Percentiles rank a stretch among this genome's conserved stretches.
Conservation (phyloP, 1,284 basidiomycete genomes). For the Trichosporon coremiiforme region DNA sequence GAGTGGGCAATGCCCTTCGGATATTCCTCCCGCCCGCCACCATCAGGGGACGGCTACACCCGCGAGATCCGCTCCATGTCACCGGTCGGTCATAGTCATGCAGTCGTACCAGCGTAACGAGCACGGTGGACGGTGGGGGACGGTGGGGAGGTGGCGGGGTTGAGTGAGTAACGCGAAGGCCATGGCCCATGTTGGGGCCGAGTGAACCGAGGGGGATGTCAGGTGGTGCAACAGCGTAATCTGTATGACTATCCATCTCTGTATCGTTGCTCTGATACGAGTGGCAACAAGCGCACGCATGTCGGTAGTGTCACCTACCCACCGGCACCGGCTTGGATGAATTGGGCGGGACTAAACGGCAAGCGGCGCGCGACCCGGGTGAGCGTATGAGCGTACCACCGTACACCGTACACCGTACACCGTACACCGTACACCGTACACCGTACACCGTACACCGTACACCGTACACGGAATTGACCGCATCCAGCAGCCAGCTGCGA, state of each 20-base stretch:
- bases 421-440: too few relatives aligned
- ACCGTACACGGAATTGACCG: neutral
- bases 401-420: too few relatives aligned
- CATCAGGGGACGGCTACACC: neutral
- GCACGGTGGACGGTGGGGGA: neutral
- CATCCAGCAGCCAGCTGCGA: neutral
- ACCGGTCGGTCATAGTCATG: neutral
- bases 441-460: too few relatives aligned
- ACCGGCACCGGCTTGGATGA: too few relatives aligned
- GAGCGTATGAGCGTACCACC: too few relatives aligned
- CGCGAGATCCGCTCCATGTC: neutral
- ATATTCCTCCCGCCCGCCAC: too few relatives aligned
- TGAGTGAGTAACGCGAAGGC: neutral
- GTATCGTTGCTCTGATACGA: neutral
- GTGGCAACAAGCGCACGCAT: too few relatives aligned
- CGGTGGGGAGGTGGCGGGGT: neutral
- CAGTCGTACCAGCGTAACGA: neutral
- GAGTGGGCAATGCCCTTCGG: too few relatives aligned
- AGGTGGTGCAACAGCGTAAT: neutral
- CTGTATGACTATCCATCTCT: neutral
- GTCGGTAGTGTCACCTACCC: neutral
- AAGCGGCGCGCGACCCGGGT: neutral
- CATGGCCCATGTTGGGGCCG: neutral
- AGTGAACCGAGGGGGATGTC: neutral
- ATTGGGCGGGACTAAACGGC: neutral